A percentile compares a stretch with the other conserved stretches of the same genome.
phyloP scores from a whole-genome alignment of 202 grass and related monocot species.

The Brachypodium distachyon region DNA sequence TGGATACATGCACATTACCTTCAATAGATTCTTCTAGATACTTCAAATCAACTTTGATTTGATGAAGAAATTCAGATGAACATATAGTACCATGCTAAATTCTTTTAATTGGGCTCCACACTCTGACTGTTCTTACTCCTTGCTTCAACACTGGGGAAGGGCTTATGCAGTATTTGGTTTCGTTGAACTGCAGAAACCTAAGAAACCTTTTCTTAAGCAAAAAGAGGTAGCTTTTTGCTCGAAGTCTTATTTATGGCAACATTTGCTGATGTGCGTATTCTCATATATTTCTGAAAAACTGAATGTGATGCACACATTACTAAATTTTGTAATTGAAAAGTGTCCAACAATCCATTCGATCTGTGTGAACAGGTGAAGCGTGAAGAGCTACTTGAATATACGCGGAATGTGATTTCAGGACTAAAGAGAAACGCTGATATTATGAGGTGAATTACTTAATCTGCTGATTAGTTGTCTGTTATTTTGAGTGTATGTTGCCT shows the following conservation, averaged over 20 bases:
- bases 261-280: conserved; percentile 7
- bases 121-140: not conserved
- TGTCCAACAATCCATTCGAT: not conserved
- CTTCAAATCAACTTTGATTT: not conserved
- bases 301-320: not conserved
- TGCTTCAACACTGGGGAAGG: not conserved
- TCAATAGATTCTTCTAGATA: not conserved
- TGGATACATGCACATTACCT: not conserved
- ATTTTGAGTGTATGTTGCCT: not conserved
- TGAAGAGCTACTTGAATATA: conserved; percentile 89
- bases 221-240: not conserved
- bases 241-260: conserved; percentile 5
- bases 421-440: conserved; percentile 86
- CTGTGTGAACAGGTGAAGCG: conserved; percentile 72
- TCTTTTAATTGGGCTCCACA: not conserved
- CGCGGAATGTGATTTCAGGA: conserved; percentile 75
- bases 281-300: not conserved
- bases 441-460: conserved; percentile 56
- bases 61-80: not conserved
- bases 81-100: not conserved
- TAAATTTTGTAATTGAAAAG: not conserved
- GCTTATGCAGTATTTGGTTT: not conserved
- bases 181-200: not conserved
- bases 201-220: conserved; percentile 11
- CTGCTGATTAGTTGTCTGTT: conserved; percentile 6